Conservation (phyloP, 805 yeast genomes). For the Priceomyces melissophilus region DNA sequence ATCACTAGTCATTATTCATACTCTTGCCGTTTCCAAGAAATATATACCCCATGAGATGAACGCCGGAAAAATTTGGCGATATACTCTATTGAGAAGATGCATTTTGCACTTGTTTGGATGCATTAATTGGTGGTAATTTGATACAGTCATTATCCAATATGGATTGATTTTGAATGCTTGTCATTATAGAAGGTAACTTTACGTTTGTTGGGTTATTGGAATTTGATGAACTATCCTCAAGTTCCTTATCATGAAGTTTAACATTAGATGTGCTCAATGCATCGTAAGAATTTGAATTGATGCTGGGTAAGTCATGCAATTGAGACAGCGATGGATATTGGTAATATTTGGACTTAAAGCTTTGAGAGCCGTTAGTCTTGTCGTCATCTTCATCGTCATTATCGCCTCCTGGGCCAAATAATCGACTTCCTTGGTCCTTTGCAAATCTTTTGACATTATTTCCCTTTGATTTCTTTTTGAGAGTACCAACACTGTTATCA, state of each 20-base stretch:
- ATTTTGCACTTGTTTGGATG: background rate
- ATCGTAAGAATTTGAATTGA: background rate
- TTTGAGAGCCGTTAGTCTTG: conserved; percentile 2
- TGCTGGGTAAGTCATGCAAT: conserved; percentile 7
- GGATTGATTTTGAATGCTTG: conserved; percentile 2
- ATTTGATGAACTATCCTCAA: background rate
- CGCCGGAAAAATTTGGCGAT: no score
- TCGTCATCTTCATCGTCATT: conserved; percentile 1
- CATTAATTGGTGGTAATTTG: conserved; percentile 14
- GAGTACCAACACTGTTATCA: conserved; percentile 7
- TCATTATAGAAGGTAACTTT: conserved; percentile 14
- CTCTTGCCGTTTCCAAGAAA: background rate
- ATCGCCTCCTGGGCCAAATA: conserved; percentile 11
- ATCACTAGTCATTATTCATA: background rate
- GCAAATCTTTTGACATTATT: conserved; percentile 12
- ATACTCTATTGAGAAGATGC: no score
- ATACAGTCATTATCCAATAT: conserved; percentile 3
- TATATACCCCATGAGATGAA: background rate
- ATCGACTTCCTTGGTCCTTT: conserved; percentile 17
- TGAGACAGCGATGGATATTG: conserved; percentile 22
- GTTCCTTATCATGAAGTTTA: conserved; percentile 4
- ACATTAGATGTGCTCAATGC: conserved; percentile 4
- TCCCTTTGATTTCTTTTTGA: conserved; percentile 2
- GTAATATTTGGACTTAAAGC: conserved; percentile 14
- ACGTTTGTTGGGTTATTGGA: conserved; percentile 4